Base-by-base conservation (phyloP, 192 early-diverging fungal genomes). In the Umbelopsis ramanniana region DNA sequence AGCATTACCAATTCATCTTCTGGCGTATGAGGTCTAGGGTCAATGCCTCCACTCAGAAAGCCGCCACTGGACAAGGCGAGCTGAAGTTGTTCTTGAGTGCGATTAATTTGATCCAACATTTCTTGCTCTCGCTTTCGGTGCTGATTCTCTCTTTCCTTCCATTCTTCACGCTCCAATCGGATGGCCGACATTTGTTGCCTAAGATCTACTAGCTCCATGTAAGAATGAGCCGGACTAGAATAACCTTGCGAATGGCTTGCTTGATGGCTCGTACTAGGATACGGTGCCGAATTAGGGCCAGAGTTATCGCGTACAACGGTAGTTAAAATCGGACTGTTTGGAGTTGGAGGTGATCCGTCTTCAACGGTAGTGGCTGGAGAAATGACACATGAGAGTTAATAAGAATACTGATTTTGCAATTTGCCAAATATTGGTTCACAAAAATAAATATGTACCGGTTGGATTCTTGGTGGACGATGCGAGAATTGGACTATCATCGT, bases 71-170 rank as follows among this genome's bases (percentile, higher is more conserved):
- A 48, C n/a, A 70, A 35, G 11, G 69, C 69, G 17, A 52, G 53
- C 22, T 52, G 47, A n/a, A 70, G 69, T 40, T 70, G 69, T 22
- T 52, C 69, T 37, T 70, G 69, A 40, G 69, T 70, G 17, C 52
- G 69, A 23, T 33, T 70, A 12, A 70, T 70, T 22, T 70, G 69
- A 54, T 70, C 69, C n/a, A 70, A 33, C 69, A 70, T 70, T 7
- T 48, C 69, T 40, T 70, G 69, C 26, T 70, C 69, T 5, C 69
- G 69, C 29, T 52, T 7, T n/a, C 48, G 47, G 22, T 70, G 69
- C 21, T 48, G 48, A 19, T 38, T 52, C 21, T 70, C 69, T n/a
- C 69, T 26, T 21, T 70, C 33, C 52, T 70, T 70, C 69, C 69
- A 70, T 38, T 70, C 69, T 37, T 70, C 52, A 37, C 50, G 47